These are phyloP conservation scores for Echinochloa phyllopogon DNA, from an alignment of 176 grass and related monocot species.

Conservation along the genomic window DNA sequence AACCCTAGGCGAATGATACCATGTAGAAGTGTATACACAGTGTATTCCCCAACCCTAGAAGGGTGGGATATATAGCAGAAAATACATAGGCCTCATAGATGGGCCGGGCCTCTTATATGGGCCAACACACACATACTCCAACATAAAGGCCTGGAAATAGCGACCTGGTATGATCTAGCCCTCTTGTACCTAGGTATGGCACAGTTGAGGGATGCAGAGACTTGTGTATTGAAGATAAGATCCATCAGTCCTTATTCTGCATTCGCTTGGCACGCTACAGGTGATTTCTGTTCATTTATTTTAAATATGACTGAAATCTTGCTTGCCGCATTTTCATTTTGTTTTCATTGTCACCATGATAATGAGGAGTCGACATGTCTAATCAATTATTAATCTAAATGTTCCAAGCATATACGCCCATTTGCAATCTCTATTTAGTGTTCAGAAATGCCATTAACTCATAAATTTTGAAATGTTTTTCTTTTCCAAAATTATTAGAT, in stretches of 20 bases:
- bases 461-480: not conserved
- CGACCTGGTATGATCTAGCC: conserved; percentile 93
- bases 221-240: conserved; percentile 77
- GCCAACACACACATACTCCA: too few species aligned
- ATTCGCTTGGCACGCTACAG: conserved; percentile 79
- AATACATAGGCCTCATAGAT: too few species aligned
- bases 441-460: not conserved
- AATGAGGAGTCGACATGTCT: not conserved
- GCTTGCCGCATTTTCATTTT: not conserved
- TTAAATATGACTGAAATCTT: conserved; percentile 4
- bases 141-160: conserved; percentile 77
- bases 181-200: conserved; percentile 86
- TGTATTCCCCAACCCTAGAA: too few species aligned
- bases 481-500: conserved; percentile 25
- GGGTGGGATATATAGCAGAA: too few species aligned
- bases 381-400: conserved; percentile 7
- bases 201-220: conserved; percentile 82
- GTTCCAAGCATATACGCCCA: not conserved
- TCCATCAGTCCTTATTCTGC: conserved; percentile 62
- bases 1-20: too few species aligned
- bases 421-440: not conserved
- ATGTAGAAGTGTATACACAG: too few species aligned
- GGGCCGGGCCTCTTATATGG: too few species aligned
- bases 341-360: not conserved
- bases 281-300: conserved; percentile 50